Base-by-base conservation (phyloP, 2,329 filamentous ascomycete genomes). In the Shiraia sp. region DNA sequence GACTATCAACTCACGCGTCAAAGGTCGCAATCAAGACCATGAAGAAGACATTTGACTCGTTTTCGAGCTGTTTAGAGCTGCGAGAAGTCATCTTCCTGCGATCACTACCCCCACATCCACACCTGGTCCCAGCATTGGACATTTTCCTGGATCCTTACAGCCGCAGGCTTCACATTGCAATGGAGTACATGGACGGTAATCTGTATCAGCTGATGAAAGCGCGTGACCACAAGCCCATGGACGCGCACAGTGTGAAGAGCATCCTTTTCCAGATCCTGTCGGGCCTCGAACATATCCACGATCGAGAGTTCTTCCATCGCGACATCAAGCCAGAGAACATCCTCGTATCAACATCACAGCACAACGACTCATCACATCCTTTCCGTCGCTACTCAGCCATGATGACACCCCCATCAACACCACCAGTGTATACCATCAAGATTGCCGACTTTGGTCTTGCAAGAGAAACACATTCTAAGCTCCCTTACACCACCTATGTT, bases 151-250 rank as follows among this genome's bases (percentile, higher is more conserved):
- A 99, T 65, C 93, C 93, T 0, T 88, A 90, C 69, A 96, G 82
- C 74, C 95, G 91, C 75, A 96, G 96, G 73, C 83, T 99, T 31
- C 93, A 99, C 72, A 99, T 99, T 56, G 86, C 83, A 65, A 99
- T 99, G 93, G 93, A 99, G 75, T 96, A 95, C 72, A 99, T 99
- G 93, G 93, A 99, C 69, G 93, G 93, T 36, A 99, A 99, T 70
- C 79, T 99, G 1, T 99, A 99, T 71, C 93, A 99, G 72, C 75
- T 99, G 51, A 99, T 99, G 93, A 99, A 99, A 76, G 87, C 93
- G 37, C 84, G 93, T 46, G 93, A 99, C 57, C 92, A 96, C 77
- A 97, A 97, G 72, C 87, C 79, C 51, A 79, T 99, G 19, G 93
- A 99, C 63, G 87, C 88, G 40, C 82, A 81, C 47, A 95, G 89